These are phyloP conservation scores for Gaertneriomyces semiglobifer DNA, from an alignment of 192 early-diverging fungal genomes.

Conservation along the genomic window DNA sequence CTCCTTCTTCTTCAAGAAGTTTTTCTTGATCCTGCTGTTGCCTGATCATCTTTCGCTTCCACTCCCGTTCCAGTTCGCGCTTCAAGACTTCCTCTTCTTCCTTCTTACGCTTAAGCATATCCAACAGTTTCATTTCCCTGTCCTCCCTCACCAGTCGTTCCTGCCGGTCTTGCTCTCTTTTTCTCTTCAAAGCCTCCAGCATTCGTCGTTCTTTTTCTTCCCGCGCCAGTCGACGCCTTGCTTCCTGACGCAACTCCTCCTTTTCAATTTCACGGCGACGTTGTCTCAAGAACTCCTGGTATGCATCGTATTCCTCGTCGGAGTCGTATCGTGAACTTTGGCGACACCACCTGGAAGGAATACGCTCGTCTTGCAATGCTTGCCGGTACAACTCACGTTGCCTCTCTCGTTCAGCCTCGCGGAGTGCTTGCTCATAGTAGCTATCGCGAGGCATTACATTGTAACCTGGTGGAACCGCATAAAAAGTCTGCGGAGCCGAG, in stretches of 20 bases:
- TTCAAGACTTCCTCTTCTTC: neutral
- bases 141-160: neutral
- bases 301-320: neutral
- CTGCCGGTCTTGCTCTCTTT: neutral
- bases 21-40: too few species aligned
- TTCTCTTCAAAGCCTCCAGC: neutral
- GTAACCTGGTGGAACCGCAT: too few species aligned
- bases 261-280: neutral
- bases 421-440: too few species aligned
- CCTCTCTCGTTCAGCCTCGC: too few species aligned
- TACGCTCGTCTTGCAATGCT: too few species aligned
- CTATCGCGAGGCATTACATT: too few species aligned
- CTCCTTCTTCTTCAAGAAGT: too few species aligned
- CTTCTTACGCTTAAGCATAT: neutral
- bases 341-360: too few species aligned
- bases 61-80: neutral
- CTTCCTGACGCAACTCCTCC: neutral
- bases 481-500: too few species aligned
- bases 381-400: too few species aligned
- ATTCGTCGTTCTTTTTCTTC: neutral
- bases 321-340: too few species aligned
- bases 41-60: too few species aligned
- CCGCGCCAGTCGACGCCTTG: neutral
- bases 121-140: neutral
- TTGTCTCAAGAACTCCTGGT: neutral